Conservation (phyloP, 2,329 filamentous ascomycete species). For the Colletotrichum truncatum region DNA sequence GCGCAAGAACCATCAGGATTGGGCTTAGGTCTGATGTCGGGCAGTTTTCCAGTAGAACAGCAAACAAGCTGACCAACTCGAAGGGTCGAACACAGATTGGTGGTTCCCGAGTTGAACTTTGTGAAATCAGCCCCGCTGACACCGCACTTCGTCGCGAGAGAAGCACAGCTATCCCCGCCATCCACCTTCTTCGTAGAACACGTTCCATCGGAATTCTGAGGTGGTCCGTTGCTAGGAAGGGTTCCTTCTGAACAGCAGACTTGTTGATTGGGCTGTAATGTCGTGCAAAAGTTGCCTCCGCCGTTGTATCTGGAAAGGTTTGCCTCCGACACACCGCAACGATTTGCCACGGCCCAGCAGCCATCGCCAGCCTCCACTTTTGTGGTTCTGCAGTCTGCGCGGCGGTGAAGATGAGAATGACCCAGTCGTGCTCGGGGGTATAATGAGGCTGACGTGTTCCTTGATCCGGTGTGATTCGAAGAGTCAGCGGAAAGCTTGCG, state of each 20-base stretch:
- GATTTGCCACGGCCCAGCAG: neutral
- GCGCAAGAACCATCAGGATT: slow-evolving; percentile 45
- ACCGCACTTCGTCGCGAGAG: slow-evolving; percentile 38
- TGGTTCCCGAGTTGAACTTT: slow-evolving; percentile 37
- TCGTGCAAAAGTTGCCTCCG: neutral
- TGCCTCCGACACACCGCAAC: neutral
- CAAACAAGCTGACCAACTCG: slow-evolving; percentile 44
- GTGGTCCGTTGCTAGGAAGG: neutral
- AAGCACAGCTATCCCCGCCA: too few relatives aligned
- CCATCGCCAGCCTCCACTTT: neutral
- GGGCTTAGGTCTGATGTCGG: slow-evolving; percentile 43
- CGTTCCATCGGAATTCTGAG: too few relatives aligned
- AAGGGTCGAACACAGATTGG: slow-evolving; percentile 46
- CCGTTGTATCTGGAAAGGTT: neutral
- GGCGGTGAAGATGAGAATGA: neutral
- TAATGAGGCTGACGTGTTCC: too few relatives aligned
- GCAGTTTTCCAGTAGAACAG: slow-evolving; percentile 45
- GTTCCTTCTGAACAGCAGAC: neutral
- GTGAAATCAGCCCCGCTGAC: slow-evolving; percentile 35
- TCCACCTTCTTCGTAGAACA: too few relatives aligned
- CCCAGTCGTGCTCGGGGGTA: too few relatives aligned
- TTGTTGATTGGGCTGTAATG: neutral
- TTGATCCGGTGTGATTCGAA: too few relatives aligned
- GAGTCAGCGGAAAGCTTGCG: too few relatives aligned
- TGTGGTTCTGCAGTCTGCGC: neutral